Evolutionary conservation across 2,329 filamentous ascomycete genomes (phyloP).

Genomic region (Pseudopyricularia cyperi): DNA sequence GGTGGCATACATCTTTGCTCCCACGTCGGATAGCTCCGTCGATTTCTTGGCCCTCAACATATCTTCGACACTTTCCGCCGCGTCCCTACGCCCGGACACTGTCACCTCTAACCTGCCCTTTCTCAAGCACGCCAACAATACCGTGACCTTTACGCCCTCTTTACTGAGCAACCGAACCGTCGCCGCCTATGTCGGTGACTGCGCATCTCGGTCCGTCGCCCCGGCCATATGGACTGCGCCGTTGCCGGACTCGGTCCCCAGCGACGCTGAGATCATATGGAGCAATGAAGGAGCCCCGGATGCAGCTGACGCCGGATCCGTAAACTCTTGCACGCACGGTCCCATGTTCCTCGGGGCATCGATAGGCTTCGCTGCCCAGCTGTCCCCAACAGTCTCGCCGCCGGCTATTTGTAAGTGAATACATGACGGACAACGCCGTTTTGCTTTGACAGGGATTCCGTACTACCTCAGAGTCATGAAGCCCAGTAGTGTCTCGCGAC

Average conservation of each 20-base stretch:
- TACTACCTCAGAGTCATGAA: not conserved
- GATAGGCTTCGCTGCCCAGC: conserved; percentile 54
- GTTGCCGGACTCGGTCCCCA: conserved; percentile 22
- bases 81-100: conserved; percentile 27
- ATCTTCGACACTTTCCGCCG: conserved; percentile 39
- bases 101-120: conserved; percentile 52
- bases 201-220: conserved; percentile 29
- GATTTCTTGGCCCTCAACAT: conserved; percentile 54
- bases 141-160: conserved; percentile 52
- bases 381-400: conserved; percentile 34
- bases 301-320: not conserved
- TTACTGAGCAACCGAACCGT: conserved; percentile 57
- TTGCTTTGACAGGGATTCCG: not conserved
- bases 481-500: not conserved
- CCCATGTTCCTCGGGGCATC: conserved; percentile 39
- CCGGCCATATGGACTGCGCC: conserved; percentile 58
- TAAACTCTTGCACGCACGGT: not conserved
- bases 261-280: conserved; percentile 27
- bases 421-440: not conserved
- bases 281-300: conserved; percentile 14
- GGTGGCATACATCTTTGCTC: conserved; percentile 55
- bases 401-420: not conserved
- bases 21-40: conserved; percentile 26
- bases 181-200: conserved; percentile 63
- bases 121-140: conserved; percentile 28